Evolutionary conservation across 768 basidiomycete species (phyloP), one percentile per base, ranked within the genome.

Genomic region (Pulveroboletus sp.): DNA sequence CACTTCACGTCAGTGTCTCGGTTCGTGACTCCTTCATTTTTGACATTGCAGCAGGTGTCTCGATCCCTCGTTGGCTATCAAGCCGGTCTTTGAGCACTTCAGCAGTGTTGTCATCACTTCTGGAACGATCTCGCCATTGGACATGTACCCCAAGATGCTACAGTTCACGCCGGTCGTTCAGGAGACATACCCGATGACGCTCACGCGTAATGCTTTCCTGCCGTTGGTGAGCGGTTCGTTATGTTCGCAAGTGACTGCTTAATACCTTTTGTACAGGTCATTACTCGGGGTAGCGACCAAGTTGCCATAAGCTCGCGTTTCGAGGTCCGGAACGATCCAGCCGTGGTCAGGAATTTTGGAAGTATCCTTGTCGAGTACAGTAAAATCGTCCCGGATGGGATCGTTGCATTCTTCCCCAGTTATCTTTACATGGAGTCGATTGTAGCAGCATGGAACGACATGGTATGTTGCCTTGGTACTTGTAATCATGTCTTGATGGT

Each of bases 371-470:
- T 98, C 55, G 96, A 99, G 68, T 98, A 96, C 75, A 91, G 90
- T 73, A 94, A 94, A 66, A 92, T 90, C 47, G 94, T 99, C 2
- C 96, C 96, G 8, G 96, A 99, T 69, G 96, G 96, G 11, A 89
- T 99, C 54, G 96, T 98, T 17, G 94, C 93, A 5, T 99, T 99
- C 78, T 99, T 99, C 71, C 96, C 96, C 17, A 93, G 90, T 70
- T 99, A 99, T 72, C 82, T 99, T 12, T 99, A 99, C 69, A 99
- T 99, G 96, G 96, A 99, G 69, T 93, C 91, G 21, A 99, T 99
- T 51, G 96, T 98, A 10, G 93, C 93, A 2, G 96, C 96, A n/a
- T 99, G 96, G 96, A 97, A 98, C 64, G 96, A 99, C 68, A 99
- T 99, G 96, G 96, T 94, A 66, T 46, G 86, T 71, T 40, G 27